Base-by-base conservation (phyloP, 2,329 filamentous ascomycete genomes). In the Penicillium sp. region DNA sequence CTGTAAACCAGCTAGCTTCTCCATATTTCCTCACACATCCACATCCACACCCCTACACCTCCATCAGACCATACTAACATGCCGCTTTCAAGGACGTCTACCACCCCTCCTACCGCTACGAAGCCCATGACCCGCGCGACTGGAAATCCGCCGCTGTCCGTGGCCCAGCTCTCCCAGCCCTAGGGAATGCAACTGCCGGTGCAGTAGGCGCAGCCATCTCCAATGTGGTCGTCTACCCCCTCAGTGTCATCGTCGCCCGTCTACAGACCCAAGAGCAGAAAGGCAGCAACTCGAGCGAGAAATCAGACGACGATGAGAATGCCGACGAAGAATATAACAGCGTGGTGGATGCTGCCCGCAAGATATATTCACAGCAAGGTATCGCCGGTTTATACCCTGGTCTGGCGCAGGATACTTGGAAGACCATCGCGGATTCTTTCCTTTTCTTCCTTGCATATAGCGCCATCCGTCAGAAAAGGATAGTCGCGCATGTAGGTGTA, bases 371-470 rank as follows among this genome's bases (percentile, higher is more conserved):
- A 33, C 78, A 82, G 31, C 88, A 91, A 71, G 90, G 89, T n/a
- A 85, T 88, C 4, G 61, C 87, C 17, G 89, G 87, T 1, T 86
- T 96, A 61, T 96, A 89, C 68, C 81, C 78, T 25, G 88, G 88
- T 26, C 71, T 88, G 1, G 74, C 80, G 7, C 80, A 83, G 35
- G 87, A 89, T 67, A 84, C 87, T 11, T 80, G 77, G 65, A 90
- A 89, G 71, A 86, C 84, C 25, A 79, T 87, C 22, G 80, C 84
- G 30, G 90, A 94, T 75, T 89, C 88, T 54, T 93, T 94, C 69
- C 79, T 95, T 49, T 95, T 95, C 78, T 95, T 95, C 75, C 81
- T 93, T 17, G 87, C 89, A 56, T 95, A 96, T 75, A 89, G 77
- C 3, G 82, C 81, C 52, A 64, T 85, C 19, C 69, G 78, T 17